Evolutionary conservation across 768 basidiomycete species (phyloP), one percentile per base, ranked within the genome.

Genomic region (Pulveroboletus sp.): DNA sequence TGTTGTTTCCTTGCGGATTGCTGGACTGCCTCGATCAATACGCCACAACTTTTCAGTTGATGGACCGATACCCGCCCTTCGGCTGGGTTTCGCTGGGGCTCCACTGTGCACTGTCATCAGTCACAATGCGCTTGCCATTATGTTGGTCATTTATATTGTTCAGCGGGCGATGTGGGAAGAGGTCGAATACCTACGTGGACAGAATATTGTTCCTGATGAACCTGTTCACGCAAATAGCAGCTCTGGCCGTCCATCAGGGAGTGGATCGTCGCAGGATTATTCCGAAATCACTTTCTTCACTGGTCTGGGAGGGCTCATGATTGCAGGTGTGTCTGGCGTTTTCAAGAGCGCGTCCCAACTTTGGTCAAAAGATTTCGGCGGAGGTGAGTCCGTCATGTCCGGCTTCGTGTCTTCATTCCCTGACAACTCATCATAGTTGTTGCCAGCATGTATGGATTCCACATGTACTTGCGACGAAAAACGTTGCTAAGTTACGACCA

Each of bases 281-380:
- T 40, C 44, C n/a, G 17, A 45, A 4, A 8, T 14, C 31, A 20
- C 42, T 1, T 49, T 62, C 40, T 52, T 60, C 35, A 35, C 52
- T 4, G 63, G 49, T 27, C 19, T 65, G 14, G 50, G 52, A 14
- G 21, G 40, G 20, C 38, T 65, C 3, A 31, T 60, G 2, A 40
- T 49, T 23, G 49, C 61, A 8, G 63, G 63, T 14, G 7, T 53
- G 27, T 51, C 51, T 3, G 58, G 63, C 2, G 35, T 65, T 50
- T 44, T 13, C 2, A 57, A 65, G 50, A 63, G 40, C n/a, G 63
- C 58, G 19, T 57, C 62, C 23, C 58, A 65, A 34, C 48, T 65
- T 16, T 64, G 62, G 58, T 63, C 61, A n/a, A 65, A 63, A 41
- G 63, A 63, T 40, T 52, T 64, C 16, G 56, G 58, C 45, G 64